Conservation (phyloP, 2,329 filamentous ascomycete genomes). For the Cercospora janseana region DNA sequence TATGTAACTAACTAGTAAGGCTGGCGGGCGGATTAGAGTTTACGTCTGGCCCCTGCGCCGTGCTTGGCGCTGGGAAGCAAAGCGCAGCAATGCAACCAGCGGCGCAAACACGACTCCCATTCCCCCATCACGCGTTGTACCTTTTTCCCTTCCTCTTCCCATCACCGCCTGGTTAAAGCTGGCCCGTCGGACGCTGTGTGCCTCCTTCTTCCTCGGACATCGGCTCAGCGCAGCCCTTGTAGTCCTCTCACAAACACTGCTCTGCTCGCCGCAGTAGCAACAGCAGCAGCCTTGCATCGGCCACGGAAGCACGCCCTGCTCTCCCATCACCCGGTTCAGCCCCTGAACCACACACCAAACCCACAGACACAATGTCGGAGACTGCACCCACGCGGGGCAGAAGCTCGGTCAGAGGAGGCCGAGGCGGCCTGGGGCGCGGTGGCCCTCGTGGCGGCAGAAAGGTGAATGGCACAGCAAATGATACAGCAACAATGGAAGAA, state of each 20-base stretch:
- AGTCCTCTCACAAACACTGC: slow-evolving; percentile 4
- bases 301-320: slow-evolving; percentile 9
- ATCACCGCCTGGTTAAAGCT: slow-evolving; percentile 7
- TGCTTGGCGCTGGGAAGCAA: no score
- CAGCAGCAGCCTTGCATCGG: slow-evolving; percentile 15
- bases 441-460: slow-evolving; percentile 45
- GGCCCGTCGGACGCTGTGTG: slow-evolving; percentile 11
- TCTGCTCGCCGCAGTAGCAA: slow-evolving; percentile 4
- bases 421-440: slow-evolving; percentile 62
- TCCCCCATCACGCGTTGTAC: background rate
- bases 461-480: slow-evolving; percentile 57
- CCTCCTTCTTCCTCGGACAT: slow-evolving; percentile 8
- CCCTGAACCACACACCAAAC: slow-evolving; percentile 17
- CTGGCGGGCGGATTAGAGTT: background rate
- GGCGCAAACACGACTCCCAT: slow-evolving; percentile 1
- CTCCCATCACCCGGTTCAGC: slow-evolving; percentile 9
- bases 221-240: slow-evolving; percentile 12
- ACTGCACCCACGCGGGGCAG: slow-evolving; percentile 80
- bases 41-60: background rate
- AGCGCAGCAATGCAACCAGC: background rate
- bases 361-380: slow-evolving; percentile 75
- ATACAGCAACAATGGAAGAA: slow-evolving; percentile 61
- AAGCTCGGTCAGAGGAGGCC: slow-evolving; percentile 83
- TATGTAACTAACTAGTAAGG: background rate
- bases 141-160: background rate